Percentiles rank a stretch among this genome's conserved stretches.
Evolutionary conservation across 2,329 filamentous ascomycete species (phyloP).

Genomic region (Thermoascus crustaceus): DNA sequence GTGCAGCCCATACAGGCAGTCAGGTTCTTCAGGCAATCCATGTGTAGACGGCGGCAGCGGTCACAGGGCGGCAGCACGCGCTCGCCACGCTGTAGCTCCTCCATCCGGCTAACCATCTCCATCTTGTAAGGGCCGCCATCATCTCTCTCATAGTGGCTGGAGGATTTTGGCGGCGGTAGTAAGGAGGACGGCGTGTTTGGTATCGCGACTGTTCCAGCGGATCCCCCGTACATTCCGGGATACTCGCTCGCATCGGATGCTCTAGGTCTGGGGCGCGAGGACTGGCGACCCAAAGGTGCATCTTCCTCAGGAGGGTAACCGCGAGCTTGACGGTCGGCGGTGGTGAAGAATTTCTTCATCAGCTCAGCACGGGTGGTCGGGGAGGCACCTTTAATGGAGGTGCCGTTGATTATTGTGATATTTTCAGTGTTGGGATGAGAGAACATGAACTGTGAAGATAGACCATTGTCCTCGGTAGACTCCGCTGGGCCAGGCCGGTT

Average conservation of each 20-base stretch:
- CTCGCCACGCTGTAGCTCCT: constrained; percentile 65
- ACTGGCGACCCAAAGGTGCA: constrained; percentile 16
- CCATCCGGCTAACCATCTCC: constrained; percentile 66
- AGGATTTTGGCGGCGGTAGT: constrained; percentile 41
- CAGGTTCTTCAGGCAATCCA: constrained; percentile 76
- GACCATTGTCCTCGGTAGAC: constrained; percentile 21
- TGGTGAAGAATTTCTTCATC: constrained; percentile 55
- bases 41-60: constrained; percentile 67
- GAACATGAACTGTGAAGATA: constrained; percentile 32
- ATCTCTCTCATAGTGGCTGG: constrained; percentile 42
- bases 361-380: constrained; percentile 51
- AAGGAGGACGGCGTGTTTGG: constrained; percentile 47
- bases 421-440: constrained; percentile 37
- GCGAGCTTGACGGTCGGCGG: constrained; percentile 45
- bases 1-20: constrained; percentile 83
- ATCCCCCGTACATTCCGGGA: constrained; percentile 30
- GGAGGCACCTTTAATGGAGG: constrained; percentile 45
- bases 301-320: constrained; percentile 25
- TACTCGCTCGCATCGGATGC: constrained; percentile 30
- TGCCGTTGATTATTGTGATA: constrained; percentile 41
- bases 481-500: constrained; percentile 35
- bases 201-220: constrained; percentile 44
- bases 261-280: constrained; percentile 23
- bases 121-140: constrained; percentile 53
- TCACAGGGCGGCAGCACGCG: constrained; percentile 76